These are phyloP conservation scores for Ophiocordyceps australis DNA, from an alignment of 2,329 filamentous ascomycete genomes.

Conservation along the genomic window DNA sequence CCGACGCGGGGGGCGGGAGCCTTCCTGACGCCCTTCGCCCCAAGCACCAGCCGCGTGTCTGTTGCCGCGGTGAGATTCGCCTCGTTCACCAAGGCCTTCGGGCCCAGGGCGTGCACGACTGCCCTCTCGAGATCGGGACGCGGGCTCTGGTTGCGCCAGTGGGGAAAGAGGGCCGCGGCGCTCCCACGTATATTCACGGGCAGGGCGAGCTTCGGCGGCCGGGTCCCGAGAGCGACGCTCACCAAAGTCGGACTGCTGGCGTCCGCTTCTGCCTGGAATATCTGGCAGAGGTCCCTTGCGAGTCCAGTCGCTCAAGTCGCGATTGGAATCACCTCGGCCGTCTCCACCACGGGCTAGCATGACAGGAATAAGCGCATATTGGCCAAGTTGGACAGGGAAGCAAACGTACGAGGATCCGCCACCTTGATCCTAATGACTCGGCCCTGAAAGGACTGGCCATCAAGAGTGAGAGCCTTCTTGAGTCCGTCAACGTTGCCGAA, in stretches of 20 bases:
- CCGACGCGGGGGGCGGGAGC: slow-evolving; percentile 61
- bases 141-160: slow-evolving; percentile 30
- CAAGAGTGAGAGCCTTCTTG: slow-evolving; percentile 74
- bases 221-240: slow-evolving; percentile 52
- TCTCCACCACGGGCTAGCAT: slow-evolving; percentile 64
- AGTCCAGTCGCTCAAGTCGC: slow-evolving; percentile 80
- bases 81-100: slow-evolving; percentile 35
- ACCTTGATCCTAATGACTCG: slow-evolving; percentile 86
- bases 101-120: slow-evolving; percentile 29
- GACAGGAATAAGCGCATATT: slow-evolving; percentile 14
- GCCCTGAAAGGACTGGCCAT: slow-evolving; percentile 69
- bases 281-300: slow-evolving; percentile 80
- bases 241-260: slow-evolving; percentile 31
- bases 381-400: neutral
- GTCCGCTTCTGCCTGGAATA: slow-evolving; percentile 33
- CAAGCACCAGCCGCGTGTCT: slow-evolving; percentile 54
- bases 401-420: slow-evolving; percentile 78
- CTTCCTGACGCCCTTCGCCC: slow-evolving; percentile 61
- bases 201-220: slow-evolving; percentile 35
- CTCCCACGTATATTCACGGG: slow-evolving; percentile 77
- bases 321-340: slow-evolving; percentile 39
- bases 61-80: slow-evolving; percentile 40
- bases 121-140: slow-evolving; percentile 31
- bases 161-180: slow-evolving; percentile 83
- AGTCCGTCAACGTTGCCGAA: slow-evolving; percentile 76